Evolutionary conservation across 352 stramenopile genomes (phyloP), one percentile per base, ranked within the genome.

Genomic region (Pythium myriotylum): DNA sequence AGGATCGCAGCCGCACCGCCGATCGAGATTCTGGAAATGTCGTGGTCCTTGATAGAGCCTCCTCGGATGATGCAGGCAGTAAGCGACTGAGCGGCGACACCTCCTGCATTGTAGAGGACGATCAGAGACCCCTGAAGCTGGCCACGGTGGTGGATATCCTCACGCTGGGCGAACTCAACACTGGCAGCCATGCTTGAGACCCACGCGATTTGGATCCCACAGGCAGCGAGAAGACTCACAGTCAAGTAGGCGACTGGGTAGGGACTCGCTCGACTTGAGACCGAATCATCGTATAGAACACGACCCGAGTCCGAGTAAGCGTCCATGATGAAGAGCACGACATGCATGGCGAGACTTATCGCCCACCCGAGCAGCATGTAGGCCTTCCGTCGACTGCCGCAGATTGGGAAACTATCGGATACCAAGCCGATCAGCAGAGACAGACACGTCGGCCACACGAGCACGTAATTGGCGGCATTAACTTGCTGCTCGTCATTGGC

Each of bases 361-460:
- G 41, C 20, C 65, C 65, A 77, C 32, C 87, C 87, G 10, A 84
- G 37, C 13, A 89, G 67, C 65, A 95, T 92, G 66, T 96, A 96
- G 20, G 84, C 63, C 67, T 91, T 93, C 33, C 85, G 72, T n/a
- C 76, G 86, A 57, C 75, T 84, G 19, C 86, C 81, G 26, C 62
- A 69, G 39, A 96, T 75, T 7, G 87, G 80, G 35, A 76, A 73
- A 22, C 70, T 76, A 59, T 96, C 87, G 17, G 70, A 79, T 1
- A 92, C 17, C 16, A 94, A 67, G 32, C 85, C 87, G 47, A 91
- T 73, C 12, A 93, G 53, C 19, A 94, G 73, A 39, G 85, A 79
- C 45, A 92, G 85, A 1, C 65, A 80, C 54, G 67, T 83, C 32
- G 73, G 82, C 46, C 85, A 81, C 10, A 73, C 63, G 50, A 84